Percentiles rank a stretch among this genome's conserved stretches.
phyloP scores from a whole-genome alignment of 2,329 filamentous ascomycete species.

The Ampelomyces quisqualis region DNA sequence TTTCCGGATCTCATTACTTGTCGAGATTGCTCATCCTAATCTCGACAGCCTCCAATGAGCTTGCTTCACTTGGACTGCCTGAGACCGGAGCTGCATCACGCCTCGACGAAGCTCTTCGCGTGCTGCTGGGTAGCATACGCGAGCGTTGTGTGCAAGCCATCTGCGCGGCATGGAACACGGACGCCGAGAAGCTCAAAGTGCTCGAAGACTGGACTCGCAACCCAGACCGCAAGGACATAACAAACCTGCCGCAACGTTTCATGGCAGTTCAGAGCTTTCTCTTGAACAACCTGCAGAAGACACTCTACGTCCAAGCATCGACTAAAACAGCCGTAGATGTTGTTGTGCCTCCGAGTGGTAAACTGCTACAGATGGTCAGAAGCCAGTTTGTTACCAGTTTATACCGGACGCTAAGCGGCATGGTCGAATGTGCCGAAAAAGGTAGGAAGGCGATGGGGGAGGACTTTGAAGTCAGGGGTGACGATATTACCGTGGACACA shows the following conservation, averaged over 20 bases:
- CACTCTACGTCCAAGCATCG: slow-evolving; percentile 88
- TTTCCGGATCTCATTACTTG: slow-evolving; percentile 90
- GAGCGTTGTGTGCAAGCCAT: slow-evolving; percentile 84
- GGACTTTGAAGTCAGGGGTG: slow-evolving; percentile 55
- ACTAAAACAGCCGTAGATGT: slow-evolving; percentile 76
- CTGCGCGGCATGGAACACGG: slow-evolving; percentile 87
- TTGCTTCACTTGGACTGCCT: slow-evolving; percentile 72
- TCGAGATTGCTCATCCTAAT: slow-evolving; percentile 78
- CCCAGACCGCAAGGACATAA: slow-evolving; percentile 79
- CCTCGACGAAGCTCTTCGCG: slow-evolving; percentile 67
- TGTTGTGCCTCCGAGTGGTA: slow-evolving; percentile 79
- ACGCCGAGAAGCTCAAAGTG: slow-evolving; percentile 88
- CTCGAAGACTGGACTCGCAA: slow-evolving; percentile 92
- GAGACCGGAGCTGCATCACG: slow-evolving; percentile 54
- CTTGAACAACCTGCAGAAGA: slow-evolving; percentile 86
- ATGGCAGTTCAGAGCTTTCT: slow-evolving; percentile 80
- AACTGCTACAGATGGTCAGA: slow-evolving; percentile 85
- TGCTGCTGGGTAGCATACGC: slow-evolving; percentile 73
- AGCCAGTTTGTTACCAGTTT: slow-evolving; percentile 90
- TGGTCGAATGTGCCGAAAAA: slow-evolving; percentile 94
- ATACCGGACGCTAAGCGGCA: slow-evolving; percentile 90
- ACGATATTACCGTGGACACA: slow-evolving; percentile 47
- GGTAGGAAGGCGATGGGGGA: slow-evolving; percentile 63
- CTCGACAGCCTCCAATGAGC: slow-evolving; percentile 82
- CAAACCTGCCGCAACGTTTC: slow-evolving; percentile 86